Evolutionary conservation across 805 yeast genomes (phyloP).

Genomic region (Teunomyces pallodes): DNA sequence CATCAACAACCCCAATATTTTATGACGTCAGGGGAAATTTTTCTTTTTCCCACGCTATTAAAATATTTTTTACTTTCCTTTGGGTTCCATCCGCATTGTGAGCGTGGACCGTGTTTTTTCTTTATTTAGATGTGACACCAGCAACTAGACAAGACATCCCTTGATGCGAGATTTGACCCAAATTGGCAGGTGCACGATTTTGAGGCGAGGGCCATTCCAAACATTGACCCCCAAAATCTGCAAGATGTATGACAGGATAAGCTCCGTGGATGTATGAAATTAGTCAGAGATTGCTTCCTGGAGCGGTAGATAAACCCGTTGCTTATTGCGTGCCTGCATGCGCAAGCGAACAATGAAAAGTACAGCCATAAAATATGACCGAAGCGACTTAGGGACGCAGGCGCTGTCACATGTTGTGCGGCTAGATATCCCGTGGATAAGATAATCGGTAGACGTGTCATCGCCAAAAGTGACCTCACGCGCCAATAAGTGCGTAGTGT

Average conservation of each 20-base stretch:
- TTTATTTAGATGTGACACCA: neutral
- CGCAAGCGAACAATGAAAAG: constrained; percentile 12
- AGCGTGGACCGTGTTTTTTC: neutral
- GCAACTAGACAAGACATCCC: neutral
- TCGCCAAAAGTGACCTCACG: neutral
- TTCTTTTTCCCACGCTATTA: neutral
- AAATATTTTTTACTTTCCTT: neutral
- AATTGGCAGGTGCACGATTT: neutral
- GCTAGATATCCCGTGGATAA: constrained; percentile 1
- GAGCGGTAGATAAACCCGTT: neutral
- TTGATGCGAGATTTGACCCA: neutral
- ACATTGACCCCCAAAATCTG: neutral
- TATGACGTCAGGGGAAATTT: constrained; percentile 1
- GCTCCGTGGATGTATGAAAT: neutral
- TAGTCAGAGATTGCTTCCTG: neutral
- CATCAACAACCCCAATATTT: neutral
- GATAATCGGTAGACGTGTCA: constrained; percentile 5
- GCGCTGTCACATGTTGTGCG: neutral
- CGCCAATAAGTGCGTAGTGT: neutral
- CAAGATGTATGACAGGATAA: neutral
- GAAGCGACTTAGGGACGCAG: constrained; percentile 5
- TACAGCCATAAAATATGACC: constrained; percentile 13
- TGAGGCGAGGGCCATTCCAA: neutral
- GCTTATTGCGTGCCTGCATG: constrained; percentile 1
- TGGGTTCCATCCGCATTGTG: neutral